These are phyloP conservation scores for Schizophyllum commune DNA, from an alignment of 1,284 basidiomycete genomes.

Conservation along the genomic window DNA sequence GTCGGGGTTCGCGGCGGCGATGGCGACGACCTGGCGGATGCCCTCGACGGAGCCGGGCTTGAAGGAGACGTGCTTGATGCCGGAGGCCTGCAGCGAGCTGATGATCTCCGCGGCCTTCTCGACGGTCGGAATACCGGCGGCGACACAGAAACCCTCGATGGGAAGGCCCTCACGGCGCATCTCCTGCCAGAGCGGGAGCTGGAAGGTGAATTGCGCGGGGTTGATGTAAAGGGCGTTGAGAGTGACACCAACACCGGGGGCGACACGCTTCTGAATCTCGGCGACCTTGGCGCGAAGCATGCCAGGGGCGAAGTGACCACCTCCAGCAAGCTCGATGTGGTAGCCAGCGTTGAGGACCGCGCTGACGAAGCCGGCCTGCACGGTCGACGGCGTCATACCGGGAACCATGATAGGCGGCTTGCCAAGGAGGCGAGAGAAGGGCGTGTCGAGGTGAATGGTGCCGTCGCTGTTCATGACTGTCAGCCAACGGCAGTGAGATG, in stretches of 20 bases:
- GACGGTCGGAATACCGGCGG: slow-evolving; percentile 88
- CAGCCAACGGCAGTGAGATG: slow-evolving; percentile 9
- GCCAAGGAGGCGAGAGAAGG: slow-evolving; percentile 90
- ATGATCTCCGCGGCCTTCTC: slow-evolving; percentile 96
- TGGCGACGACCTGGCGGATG: slow-evolving; percentile 94
- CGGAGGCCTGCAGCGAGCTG: slow-evolving; percentile 62
- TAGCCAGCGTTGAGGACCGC: slow-evolving; percentile 92
- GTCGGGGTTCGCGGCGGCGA: slow-evolving; percentile 89
- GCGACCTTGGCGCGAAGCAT: slow-evolving; percentile 86
- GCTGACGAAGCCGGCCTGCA: slow-evolving; percentile 87
- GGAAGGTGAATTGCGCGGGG: slow-evolving; percentile 94
- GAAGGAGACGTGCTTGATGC: slow-evolving; percentile 94
- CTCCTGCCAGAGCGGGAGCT: slow-evolving; percentile 95
- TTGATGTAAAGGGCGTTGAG: slow-evolving; percentile 98
- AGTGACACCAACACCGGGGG: slow-evolving; percentile 85
- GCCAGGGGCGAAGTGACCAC: slow-evolving; percentile 90
- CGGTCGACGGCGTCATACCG: slow-evolving; percentile 96
- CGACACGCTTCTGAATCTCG: slow-evolving; percentile 80
- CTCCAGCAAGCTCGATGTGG: slow-evolving; percentile 95
- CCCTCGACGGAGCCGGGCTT: slow-evolving; percentile 98
- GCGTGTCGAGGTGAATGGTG: slow-evolving; percentile 87
- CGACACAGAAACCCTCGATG: slow-evolving; percentile 96
- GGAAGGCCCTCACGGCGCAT: slow-evolving; percentile 95
- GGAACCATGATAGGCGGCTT: slow-evolving; percentile 98
- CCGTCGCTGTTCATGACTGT: slow-evolving; percentile 66